These are phyloP conservation scores for Colletotrichum camelliae DNA, from an alignment of 2,329 filamentous ascomycete genomes.

Conservation along the genomic window DNA sequence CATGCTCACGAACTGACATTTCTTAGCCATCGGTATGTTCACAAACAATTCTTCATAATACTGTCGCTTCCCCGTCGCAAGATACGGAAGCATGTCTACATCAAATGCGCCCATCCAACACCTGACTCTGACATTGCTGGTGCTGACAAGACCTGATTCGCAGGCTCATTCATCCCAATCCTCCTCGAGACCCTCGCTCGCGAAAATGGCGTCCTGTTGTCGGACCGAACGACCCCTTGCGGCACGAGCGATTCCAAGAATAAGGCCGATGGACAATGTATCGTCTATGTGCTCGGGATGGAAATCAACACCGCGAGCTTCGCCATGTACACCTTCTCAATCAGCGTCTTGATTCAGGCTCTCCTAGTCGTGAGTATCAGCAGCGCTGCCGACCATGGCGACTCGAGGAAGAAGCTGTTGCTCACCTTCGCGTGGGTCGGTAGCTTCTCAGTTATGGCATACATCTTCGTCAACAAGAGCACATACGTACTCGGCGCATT, in stretches of 20 bases:
- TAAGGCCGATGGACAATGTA: conserved; percentile 68
- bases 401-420: conserved; percentile 86
- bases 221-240: conserved; percentile 79
- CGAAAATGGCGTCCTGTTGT: conserved; percentile 86
- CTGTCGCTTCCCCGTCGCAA: not conserved
- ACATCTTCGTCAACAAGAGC: conserved; percentile 76
- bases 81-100: not conserved
- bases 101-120: not conserved
- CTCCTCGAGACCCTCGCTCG: conserved; percentile 91
- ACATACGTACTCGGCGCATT: conserved; percentile 83
- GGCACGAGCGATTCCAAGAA: conserved; percentile 63
- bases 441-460: conserved; percentile 84
- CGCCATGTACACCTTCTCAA: conserved; percentile 97
- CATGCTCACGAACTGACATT: not conserved
- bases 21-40: conserved; percentile 32
- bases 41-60: not conserved
- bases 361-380: conserved; percentile 95
- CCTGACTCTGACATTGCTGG: not conserved
- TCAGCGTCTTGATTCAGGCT: conserved; percentile 88
- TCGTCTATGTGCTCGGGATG: conserved; percentile 80
- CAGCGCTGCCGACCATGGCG: conserved; percentile 92
- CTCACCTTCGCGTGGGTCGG: conserved; percentile 85
- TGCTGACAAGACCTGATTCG: conserved; percentile 1
- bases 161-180: conserved; percentile 94
- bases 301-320: conserved; percentile 97